phyloP scores from a whole-genome alignment of 2,329 filamentous ascomycete species.

The Ophiosphaerella herpotricha region DNA sequence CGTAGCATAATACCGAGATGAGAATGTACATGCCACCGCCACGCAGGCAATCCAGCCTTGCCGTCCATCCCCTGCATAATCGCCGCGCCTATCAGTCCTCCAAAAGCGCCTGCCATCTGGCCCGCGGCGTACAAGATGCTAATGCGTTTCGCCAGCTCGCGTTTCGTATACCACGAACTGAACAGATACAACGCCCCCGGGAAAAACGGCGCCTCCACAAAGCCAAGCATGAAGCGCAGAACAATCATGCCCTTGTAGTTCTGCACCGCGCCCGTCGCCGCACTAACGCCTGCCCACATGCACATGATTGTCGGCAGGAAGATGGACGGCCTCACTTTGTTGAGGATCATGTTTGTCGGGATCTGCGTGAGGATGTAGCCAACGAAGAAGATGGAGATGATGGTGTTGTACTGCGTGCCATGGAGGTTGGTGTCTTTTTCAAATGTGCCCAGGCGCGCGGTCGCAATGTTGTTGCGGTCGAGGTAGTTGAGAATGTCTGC shows the following conservation, averaged over 20 bases:
- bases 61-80: conserved; percentile 49
- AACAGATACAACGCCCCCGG: conserved; percentile 30
- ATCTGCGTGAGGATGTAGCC: conserved; percentile 13
- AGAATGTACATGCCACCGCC: conserved; percentile 30
- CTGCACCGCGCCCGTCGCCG: conserved; percentile 2
- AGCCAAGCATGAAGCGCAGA: conserved; percentile 13
- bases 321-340: conserved; percentile 56
- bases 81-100: conserved; percentile 59
- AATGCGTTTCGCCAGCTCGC: conserved; percentile 57
- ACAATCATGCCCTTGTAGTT: conserved; percentile 9
- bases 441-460: conserved; percentile 8
- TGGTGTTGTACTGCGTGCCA: conserved; percentile 14
- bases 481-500: conserved; percentile 17
- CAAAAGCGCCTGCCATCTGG: conserved; percentile 55
- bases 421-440: conserved; percentile 10
- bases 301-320: conserved; percentile 48
- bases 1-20: too few species aligned
- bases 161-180: conserved; percentile 56
- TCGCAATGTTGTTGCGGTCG: conserved; percentile 14
- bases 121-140: conserved; percentile 59
- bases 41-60: conserved; percentile 36
- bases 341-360: conserved; percentile 41
- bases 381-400: conserved; percentile 14
- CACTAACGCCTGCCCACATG: conserved; percentile 10
- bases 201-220: conserved; percentile 17